A percentile compares a stretch with the other conserved stretches of the same genome.
These are phyloP conservation scores for Fusarium phyllophilum DNA, from an alignment of 2,329 filamentous ascomycete species.

Conservation along the genomic window DNA sequence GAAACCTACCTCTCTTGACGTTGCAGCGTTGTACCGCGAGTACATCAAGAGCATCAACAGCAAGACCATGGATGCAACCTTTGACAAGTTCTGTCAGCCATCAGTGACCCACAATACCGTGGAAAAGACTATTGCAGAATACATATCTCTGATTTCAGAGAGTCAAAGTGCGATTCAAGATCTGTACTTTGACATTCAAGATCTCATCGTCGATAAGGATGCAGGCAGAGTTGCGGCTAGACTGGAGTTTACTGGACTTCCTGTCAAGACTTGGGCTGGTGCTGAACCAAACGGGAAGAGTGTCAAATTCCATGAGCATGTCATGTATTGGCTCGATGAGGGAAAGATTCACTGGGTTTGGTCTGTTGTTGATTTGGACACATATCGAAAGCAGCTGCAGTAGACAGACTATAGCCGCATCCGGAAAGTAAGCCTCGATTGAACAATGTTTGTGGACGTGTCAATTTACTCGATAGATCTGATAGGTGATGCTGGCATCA, in stretches of 20 bases:
- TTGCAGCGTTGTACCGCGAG: neutral
- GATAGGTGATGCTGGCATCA: no score
- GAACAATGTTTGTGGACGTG: no score
- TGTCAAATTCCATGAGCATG: slow-evolving; percentile 33
- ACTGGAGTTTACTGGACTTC: slow-evolving; percentile 19
- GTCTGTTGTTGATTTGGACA: slow-evolving; percentile 27
- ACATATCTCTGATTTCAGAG: slow-evolving; percentile 14
- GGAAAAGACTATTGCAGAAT: neutral
- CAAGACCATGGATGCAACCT: slow-evolving; percentile 9
- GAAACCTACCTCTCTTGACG: neutral
- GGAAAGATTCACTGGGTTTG: slow-evolving; percentile 25
- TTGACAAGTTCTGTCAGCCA: neutral
- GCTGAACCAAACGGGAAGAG: neutral
- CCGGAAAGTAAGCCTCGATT: no score
- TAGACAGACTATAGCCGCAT: rapidly evolving
- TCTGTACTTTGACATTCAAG: slow-evolving; percentile 12
- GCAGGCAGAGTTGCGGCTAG: slow-evolving; percentile 2
- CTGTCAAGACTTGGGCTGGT: neutral
- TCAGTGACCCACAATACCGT: slow-evolving; percentile 6
- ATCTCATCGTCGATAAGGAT: neutral
- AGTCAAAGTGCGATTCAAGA: slow-evolving; percentile 6
- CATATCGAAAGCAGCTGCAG: slow-evolving; percentile 2
- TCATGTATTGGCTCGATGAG: slow-evolving; percentile 27
- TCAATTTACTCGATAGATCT: no score
- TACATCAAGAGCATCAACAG: slow-evolving; percentile 27